Evolutionary conservation across 352 stramenopile genomes (phyloP).

Genomic region (Thraustotheca clavata): DNA sequence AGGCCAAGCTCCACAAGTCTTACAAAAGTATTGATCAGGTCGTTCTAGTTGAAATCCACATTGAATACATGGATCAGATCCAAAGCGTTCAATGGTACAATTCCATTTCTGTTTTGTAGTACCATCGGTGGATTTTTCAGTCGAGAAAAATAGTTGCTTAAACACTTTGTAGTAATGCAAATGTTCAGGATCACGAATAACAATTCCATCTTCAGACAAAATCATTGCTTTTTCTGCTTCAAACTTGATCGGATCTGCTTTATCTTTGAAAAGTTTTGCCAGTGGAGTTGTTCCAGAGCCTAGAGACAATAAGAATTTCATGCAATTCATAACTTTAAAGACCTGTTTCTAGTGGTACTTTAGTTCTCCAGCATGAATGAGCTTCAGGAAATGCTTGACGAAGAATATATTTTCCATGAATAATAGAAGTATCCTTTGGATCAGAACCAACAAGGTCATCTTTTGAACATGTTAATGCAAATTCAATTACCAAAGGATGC

Average conservation of each 20-base stretch:
- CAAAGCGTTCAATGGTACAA: conserved; percentile 30
- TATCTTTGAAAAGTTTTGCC: conserved; percentile 41
- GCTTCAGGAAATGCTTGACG: conserved; percentile 78
- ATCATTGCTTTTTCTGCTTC: conserved; percentile 27
- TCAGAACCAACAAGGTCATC: conserved; percentile 52
- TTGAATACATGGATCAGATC: conserved; percentile 23
- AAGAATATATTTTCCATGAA: conserved; percentile 74
- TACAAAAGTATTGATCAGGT: conserved; percentile 40
- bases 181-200: conserved; percentile 55
- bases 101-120: conserved; percentile 6
- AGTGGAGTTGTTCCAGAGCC: conserved; percentile 64
- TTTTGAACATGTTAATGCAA: conserved; percentile 48
- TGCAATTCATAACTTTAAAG: background rate
- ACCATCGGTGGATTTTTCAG: background rate
- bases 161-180: conserved; percentile 58
- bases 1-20: conserved; percentile 52
- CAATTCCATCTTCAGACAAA: conserved; percentile 36
- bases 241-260: conserved; percentile 36
- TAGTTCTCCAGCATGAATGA: conserved; percentile 72
- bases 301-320: conserved; percentile 10
- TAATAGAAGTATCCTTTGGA: conserved; percentile 16
- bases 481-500: conserved; percentile 60
- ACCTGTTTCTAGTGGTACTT: conserved; percentile 73
- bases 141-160: conserved; percentile 31
- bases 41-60: conserved; percentile 41